Evolutionary conservation across 345 rosid genomes (phyloP).

Genomic region (Passiflora organensis): DNA sequence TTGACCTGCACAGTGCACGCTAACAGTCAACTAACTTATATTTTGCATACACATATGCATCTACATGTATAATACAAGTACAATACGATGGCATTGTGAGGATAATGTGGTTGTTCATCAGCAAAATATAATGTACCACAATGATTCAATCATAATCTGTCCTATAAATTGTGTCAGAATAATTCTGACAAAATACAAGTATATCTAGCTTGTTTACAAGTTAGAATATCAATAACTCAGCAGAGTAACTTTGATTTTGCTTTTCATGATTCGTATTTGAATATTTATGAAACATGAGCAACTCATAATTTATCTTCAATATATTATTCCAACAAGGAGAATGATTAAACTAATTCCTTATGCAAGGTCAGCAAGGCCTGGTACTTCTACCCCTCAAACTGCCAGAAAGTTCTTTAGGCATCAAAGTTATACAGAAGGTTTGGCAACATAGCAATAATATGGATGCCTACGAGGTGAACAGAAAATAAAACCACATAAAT

Average conservation of each 20-base stretch:
- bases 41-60: too few relatives aligned
- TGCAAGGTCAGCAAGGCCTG: neutral
- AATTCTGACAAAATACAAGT: too few relatives aligned
- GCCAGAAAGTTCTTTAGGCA: too few relatives aligned
- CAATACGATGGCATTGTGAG: neutral
- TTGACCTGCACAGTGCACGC: conserved; percentile 44
- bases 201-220: too few relatives aligned
- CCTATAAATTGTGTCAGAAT: too few relatives aligned
- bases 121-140: neutral
- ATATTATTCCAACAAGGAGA: neutral
- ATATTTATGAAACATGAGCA: neutral
- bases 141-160: neutral
- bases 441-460: too few relatives aligned
- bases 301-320: neutral
- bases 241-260: too few relatives aligned
- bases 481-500: neutral
- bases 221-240: too few relatives aligned
- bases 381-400: neutral
- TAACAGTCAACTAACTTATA: neutral
- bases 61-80: neutral
- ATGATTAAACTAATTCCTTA: too few relatives aligned
- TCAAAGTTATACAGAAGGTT: too few relatives aligned
- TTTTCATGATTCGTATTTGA: neutral
- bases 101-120: neutral
- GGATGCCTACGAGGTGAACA: neutral